These are phyloP conservation scores for Lichenothelia convexa DNA, from an alignment of 495 filamentous ascomycete species.

Conservation along the genomic window DNA sequence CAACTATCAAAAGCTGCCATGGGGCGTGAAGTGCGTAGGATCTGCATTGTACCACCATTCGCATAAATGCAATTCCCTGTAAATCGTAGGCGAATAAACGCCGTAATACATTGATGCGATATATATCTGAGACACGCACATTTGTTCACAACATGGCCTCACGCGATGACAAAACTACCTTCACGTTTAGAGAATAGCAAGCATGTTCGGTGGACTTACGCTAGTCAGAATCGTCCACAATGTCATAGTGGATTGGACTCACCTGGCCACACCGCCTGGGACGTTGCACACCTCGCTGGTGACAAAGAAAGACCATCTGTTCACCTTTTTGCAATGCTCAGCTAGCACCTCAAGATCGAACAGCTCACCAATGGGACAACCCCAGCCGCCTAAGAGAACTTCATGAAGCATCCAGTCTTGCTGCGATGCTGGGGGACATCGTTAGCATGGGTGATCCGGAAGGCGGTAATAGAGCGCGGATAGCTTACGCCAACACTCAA, in stretches of 20 bases:
- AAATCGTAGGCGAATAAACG: too few relatives aligned
- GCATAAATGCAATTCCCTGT: too few relatives aligned
- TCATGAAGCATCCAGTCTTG: constrained; percentile 15
- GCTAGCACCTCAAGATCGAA: constrained; percentile 16
- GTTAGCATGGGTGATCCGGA: background rate
- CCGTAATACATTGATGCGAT: too few relatives aligned
- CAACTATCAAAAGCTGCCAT: too few relatives aligned
- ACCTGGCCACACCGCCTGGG: background rate
- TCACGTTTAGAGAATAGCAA: constrained; percentile 14
- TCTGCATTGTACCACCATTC: too few relatives aligned
- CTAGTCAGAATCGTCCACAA: constrained; percentile 8
- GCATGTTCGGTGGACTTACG: constrained; percentile 14
- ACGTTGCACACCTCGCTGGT: constrained; percentile 10
- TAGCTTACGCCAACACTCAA: constrained; percentile 17
- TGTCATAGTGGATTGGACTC: background rate
- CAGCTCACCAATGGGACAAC: constrained; percentile 18
- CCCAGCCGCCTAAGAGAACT: constrained; percentile 17
- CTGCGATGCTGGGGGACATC: constrained; percentile 3
- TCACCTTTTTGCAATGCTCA: constrained; percentile 12
- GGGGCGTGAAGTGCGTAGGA: too few relatives aligned
- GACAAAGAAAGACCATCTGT: constrained; percentile 16
- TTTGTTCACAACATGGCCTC: too few relatives aligned
- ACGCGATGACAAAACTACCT: too few relatives aligned
- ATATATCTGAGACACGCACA: too few relatives aligned
- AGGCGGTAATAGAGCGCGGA: background rate